Percentiles rank a stretch among this genome's conserved stretches.
Evolutionary conservation across 306 rosid species (phyloP).

Genomic region (Cucurbita argyrosperma): DNA sequence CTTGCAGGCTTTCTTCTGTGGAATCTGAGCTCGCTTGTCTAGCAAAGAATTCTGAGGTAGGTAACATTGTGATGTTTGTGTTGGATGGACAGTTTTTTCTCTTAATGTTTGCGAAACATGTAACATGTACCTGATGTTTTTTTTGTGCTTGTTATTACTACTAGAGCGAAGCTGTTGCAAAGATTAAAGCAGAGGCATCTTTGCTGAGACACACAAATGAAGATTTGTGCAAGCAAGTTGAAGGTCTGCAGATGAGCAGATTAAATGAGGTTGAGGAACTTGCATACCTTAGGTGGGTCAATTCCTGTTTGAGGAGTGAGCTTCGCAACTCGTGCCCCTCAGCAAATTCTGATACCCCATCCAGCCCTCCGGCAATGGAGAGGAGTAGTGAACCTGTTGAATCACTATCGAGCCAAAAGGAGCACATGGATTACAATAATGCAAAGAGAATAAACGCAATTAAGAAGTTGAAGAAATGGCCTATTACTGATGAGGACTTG

Average conservation of each 20-base stretch:
- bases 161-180: slow-evolving; percentile 64
- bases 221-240: slow-evolving; percentile 92
- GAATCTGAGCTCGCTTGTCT: slow-evolving; percentile 51
- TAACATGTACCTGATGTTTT: not conserved
- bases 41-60: slow-evolving; percentile 67
- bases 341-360: slow-evolving; percentile 32
- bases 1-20: slow-evolving; percentile 55
- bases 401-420: slow-evolving; percentile 37
- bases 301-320: slow-evolving; percentile 76
- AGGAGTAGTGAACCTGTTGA: slow-evolving; percentile 33
- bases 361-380: slow-evolving; percentile 40
- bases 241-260: slow-evolving; percentile 82
- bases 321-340: slow-evolving; percentile 57
- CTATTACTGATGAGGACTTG: slow-evolving; percentile 37
- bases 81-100: not conserved
- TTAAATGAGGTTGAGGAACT: slow-evolving; percentile 94
- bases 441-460: slow-evolving; percentile 43
- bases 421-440: slow-evolving; percentile 23
- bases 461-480: slow-evolving; percentile 78
- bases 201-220: slow-evolving; percentile 66
- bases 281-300: slow-evolving; percentile 95
- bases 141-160: not conserved
- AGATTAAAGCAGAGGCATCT: slow-evolving; percentile 82
- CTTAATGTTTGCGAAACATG: not conserved
- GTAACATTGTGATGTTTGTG: slow-evolving; percentile 15